Evolutionary conservation across 2,329 filamentous ascomycete genomes (phyloP), one percentile per base, ranked within the genome.

Genomic region (Pseudohalonectria lignicola): DNA sequence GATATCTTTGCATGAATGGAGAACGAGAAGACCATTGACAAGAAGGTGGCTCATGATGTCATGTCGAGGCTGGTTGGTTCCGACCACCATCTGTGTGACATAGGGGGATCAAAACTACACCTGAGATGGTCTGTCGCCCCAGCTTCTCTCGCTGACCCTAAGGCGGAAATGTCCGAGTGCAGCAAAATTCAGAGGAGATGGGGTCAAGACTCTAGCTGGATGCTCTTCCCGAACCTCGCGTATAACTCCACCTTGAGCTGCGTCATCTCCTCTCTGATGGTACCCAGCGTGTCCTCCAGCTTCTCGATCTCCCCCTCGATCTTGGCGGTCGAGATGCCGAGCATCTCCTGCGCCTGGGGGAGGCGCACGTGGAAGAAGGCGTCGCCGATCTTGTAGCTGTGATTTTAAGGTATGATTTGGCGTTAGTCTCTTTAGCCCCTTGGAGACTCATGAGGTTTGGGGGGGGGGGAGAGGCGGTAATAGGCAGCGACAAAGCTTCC

Each of bases 341-440:
- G 78, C 62, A 96, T 74, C 49, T 90, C 80, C 55, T 95, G 86
- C 3, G 92, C 92, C 56, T 94, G 82, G 35, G 80, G 64, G 13
- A 95, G 73, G 8, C 83, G 80, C 37, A 98, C 64, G 42, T 86
- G 83, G 59, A 96, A 84, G 65, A 96, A 98, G 5, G 87, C 85
- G 59, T 96, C 92, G 47, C 92, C 92, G 41, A 98, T 86, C 64
- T 94, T 94, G 69, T 96, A 96, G 41, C 88, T 95, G 56, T 23
- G 23, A 6, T 40, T 39, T 37, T 12, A 12, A 26, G 23, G 23
- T 26, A 26, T 35, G 34, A 12, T 10, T 39, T n/a, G n/a, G 18
- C 8, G 13, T 3, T 25, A 17, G 17, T 18, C n/a, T n/a, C 26
- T 19, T 18, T 16, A 18, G 28, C n/a, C n/a, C n/a, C n/a, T n/a